A percentile compares a stretch with the other conserved stretches of the same genome.
Evolutionary conservation across 2,329 filamentous ascomycete genomes (phyloP).

Genomic region (Botrytis galanthina): DNA sequence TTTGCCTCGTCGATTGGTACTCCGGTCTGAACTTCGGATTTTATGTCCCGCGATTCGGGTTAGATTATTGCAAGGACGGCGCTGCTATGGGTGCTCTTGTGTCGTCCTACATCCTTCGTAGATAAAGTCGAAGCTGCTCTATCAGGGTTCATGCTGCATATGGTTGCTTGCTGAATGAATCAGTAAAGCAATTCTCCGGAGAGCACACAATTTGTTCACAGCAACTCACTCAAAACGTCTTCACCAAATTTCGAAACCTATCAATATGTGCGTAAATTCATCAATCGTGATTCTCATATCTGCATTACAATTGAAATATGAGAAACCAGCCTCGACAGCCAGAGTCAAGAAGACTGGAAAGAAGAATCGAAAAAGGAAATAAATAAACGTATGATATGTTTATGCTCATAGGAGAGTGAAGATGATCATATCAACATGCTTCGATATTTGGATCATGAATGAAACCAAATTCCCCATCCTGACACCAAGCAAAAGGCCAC

Average conservation of each 20-base stretch:
- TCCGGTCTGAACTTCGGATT: not conserved
- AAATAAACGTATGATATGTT: not conserved
- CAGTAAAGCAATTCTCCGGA: not conserved
- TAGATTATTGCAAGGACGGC: not conserved
- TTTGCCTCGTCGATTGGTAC: not conserved
- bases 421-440: not conserved
- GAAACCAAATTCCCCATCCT: not conserved
- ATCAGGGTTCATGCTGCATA: not conserved
- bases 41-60: not conserved
- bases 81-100: too few species aligned
- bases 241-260: not conserved
- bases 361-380: constrained; percentile 1
- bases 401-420: not conserved
- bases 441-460: not conserved
- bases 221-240: not conserved
- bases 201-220: not conserved
- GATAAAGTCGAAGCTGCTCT: not conserved
- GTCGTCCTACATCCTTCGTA: not conserved
- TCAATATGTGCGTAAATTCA: constrained; percentile 11
- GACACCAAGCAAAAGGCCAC: not conserved
- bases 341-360: not conserved
- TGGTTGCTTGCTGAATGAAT: not conserved
- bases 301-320: constrained; percentile 14
- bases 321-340: not conserved
- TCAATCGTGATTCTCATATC: constrained; percentile 13